Evolutionary conservation across 1,139 yeast species (phyloP).

Genomic region (Saccharomyces hybrid): DNA sequence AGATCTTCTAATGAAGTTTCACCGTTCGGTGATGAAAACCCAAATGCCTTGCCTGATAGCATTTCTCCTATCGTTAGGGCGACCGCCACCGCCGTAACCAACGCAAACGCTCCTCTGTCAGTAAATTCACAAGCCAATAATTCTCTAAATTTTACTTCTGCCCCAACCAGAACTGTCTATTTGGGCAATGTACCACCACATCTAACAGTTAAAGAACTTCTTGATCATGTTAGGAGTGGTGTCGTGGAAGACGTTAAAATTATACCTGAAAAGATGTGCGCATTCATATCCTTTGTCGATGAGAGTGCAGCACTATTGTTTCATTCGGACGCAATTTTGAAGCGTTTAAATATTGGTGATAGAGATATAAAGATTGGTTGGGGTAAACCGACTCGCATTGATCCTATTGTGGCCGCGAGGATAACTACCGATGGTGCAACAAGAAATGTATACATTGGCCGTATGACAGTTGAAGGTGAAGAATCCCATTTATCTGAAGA

Average conservation of each 20-base stretch:
- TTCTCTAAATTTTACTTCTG: slow-evolving; percentile 34
- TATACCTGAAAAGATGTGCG: slow-evolving; percentile 47
- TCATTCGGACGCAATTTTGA: slow-evolving; percentile 52
- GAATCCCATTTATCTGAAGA: slow-evolving; percentile 42
- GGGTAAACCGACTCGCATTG: slow-evolving; percentile 65
- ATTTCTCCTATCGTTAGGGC: slow-evolving; percentile 4
- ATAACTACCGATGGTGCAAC: slow-evolving; percentile 86
- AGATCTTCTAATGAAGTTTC: not conserved
- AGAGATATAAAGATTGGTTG: slow-evolving; percentile 63
- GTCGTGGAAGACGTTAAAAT: slow-evolving; percentile 65
- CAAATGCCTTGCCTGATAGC: slow-evolving; percentile 2
- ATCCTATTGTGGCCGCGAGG: slow-evolving; percentile 62
- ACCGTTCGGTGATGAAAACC: not conserved
- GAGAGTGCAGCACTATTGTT: slow-evolving; percentile 47
- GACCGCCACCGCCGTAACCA: slow-evolving; percentile 19
- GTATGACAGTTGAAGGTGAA: slow-evolving; percentile 22
- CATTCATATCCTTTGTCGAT: slow-evolving; percentile 48
- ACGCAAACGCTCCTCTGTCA: slow-evolving; percentile 18
- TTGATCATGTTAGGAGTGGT: slow-evolving; percentile 89
- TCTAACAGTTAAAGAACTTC: slow-evolving; percentile 68
- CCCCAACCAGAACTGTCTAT: slow-evolving; percentile 82
- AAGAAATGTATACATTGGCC: slow-evolving; percentile 80
- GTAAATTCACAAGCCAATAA: slow-evolving; percentile 17
- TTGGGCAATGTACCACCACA: slow-evolving; percentile 85
- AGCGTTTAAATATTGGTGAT: slow-evolving; percentile 43